These are phyloP conservation scores for Albatrellus ellisii DNA, from an alignment of 768 basidiomycete genomes.

Conservation along the genomic window DNA sequence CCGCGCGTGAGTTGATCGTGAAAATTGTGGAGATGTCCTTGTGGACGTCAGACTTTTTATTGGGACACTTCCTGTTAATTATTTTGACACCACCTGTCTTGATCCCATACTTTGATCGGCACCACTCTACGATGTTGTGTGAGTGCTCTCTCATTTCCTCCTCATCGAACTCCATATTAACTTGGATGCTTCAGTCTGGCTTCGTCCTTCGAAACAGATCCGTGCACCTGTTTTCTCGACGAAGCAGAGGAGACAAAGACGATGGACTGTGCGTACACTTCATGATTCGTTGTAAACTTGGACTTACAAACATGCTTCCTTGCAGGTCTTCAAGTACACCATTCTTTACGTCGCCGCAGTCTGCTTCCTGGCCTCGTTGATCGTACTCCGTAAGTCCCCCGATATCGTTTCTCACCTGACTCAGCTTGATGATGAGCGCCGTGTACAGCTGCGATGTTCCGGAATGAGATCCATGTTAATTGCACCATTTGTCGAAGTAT, in stretches of 20 bases:
- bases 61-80: slow-evolving; percentile 80
- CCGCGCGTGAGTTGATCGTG: slow-evolving; percentile 92
- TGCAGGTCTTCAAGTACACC: slow-evolving; percentile 72
- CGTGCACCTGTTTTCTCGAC: slow-evolving; percentile 87
- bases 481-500: slow-evolving; percentile 82
- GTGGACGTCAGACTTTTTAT: slow-evolving; percentile 90
- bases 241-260: slow-evolving; percentile 83
- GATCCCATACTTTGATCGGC: slow-evolving; percentile 82
- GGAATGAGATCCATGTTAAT: slow-evolving; percentile 59
- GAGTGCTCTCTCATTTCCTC: not conserved
- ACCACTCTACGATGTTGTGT: slow-evolving; percentile 68
- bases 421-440: not conserved
- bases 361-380: slow-evolving; percentile 64
- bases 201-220: slow-evolving; percentile 89
- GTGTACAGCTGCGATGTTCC: slow-evolving; percentile 62
- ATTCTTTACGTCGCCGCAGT: slow-evolving; percentile 70
- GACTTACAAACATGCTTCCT: not conserved
- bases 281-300: not conserved
- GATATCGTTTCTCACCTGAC: slow-evolving; percentile 10
- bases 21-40: slow-evolving; percentile 94
- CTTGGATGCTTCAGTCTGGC: slow-evolving; percentile 60
- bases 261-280: slow-evolving; percentile 62
- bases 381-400: slow-evolving; percentile 59
- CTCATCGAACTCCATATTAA: slow-evolving; percentile 1
- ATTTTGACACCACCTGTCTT: slow-evolving; percentile 81